Conservation (phyloP, 2,329 filamentous ascomycete species). For the Trichoderma semiorbis region DNA sequence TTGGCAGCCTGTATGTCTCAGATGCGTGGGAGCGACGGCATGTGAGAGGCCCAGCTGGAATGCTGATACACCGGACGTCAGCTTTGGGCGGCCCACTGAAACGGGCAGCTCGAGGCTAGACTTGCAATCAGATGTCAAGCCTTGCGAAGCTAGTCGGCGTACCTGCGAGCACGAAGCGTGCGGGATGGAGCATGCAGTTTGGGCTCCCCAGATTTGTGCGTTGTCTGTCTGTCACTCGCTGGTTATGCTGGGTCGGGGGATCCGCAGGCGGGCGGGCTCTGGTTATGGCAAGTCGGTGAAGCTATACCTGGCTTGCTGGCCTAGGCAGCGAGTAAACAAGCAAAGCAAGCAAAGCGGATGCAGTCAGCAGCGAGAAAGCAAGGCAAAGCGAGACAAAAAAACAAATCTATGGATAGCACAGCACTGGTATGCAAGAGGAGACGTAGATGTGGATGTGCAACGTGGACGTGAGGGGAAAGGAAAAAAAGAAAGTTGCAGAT, state of each 20-base stretch:
- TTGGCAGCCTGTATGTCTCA: constrained; percentile 1
- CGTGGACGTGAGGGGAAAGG: neutral
- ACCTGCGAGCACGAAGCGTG: neutral
- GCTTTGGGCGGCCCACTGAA: neutral
- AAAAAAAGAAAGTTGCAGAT: neutral
- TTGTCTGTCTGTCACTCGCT: constrained; percentile 11
- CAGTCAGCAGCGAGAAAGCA: neutral
- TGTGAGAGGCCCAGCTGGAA: constrained; percentile 13
- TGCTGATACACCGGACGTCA: constrained; percentile 5
- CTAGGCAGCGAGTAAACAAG: neutral
- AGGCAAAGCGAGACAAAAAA: neutral
- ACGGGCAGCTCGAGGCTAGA: constrained; percentile 9
- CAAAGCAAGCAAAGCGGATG: neutral
- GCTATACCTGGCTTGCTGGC: neutral
- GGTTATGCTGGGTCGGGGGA: neutral
- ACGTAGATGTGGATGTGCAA: neutral
- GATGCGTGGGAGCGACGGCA: neutral
- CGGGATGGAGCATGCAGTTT: neutral
- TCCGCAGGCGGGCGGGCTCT: neutral
- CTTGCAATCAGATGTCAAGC: neutral
- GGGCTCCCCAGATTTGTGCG: neutral
- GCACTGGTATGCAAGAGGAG: neutral
- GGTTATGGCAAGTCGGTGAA: neutral
- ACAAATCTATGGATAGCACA: neutral
- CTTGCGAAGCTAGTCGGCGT: neutral